Evolutionary conservation across 2,329 filamentous ascomycete genomes (phyloP).

Genomic region (Aspergillus sp.): DNA sequence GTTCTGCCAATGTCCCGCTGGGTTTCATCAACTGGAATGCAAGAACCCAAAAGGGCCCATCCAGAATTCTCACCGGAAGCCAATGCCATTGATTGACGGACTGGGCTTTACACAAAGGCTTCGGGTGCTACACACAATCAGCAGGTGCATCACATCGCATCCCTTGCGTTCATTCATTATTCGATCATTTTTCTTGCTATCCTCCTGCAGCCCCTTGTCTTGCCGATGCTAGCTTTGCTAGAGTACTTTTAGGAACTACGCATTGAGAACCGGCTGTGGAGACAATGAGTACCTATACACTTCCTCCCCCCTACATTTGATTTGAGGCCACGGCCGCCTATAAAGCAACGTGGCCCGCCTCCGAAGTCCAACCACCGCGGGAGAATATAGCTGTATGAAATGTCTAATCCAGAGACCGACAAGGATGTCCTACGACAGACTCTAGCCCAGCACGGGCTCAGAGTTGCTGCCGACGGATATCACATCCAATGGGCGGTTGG

Average conservation of each 20-base stretch:
- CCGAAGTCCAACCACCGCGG: background rate
- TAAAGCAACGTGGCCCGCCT: slow-evolving; percentile 1
- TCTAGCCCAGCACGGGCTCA: slow-evolving; percentile 27
- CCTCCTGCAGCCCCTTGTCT: slow-evolving; percentile 7
- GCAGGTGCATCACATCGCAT: slow-evolving; percentile 11
- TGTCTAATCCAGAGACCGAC: slow-evolving; percentile 16
- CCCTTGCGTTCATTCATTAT: slow-evolving; percentile 14
- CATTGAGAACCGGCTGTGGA: background rate
- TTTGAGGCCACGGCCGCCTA: background rate
- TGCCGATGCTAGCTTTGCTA: slow-evolving; percentile 7
- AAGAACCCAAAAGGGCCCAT: slow-evolving; percentile 13
- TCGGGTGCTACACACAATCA: slow-evolving; percentile 11
- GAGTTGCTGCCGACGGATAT: slow-evolving; percentile 29
- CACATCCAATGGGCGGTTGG: slow-evolving; percentile 32
- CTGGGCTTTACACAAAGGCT: slow-evolving; percentile 14
- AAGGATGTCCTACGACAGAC: slow-evolving; percentile 19
- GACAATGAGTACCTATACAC: background rate
- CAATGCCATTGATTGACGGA: slow-evolving; percentile 3
- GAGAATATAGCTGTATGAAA: slow-evolving; percentile 4
- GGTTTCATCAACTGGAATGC: slow-evolving; percentile 13
- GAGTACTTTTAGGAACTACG: slow-evolving; percentile 6
- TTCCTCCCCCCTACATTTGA: background rate
- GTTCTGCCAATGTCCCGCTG: slow-evolving; percentile 9
- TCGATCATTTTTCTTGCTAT: slow-evolving; percentile 2
- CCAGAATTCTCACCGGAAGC: slow-evolving; percentile 11